These are phyloP conservation scores for Fusarium xylarioides DNA, from an alignment of 2,329 filamentous ascomycete species.

Conservation along the genomic window DNA sequence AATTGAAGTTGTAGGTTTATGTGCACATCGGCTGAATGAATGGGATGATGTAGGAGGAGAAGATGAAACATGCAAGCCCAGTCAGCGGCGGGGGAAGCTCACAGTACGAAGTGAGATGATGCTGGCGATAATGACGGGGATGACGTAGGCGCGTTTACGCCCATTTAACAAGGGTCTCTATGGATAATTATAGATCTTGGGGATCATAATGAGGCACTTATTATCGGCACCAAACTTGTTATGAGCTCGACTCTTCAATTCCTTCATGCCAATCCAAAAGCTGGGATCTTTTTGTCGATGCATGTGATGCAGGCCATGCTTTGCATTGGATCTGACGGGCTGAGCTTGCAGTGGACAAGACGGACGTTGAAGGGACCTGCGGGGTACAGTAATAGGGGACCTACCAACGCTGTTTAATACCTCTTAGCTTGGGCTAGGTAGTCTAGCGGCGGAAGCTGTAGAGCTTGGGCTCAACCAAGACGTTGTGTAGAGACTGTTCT, in stretches of 20 bases:
- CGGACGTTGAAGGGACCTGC: conserved; percentile 23
- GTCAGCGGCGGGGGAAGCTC: conserved; percentile 37
- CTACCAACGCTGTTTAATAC: not conserved
- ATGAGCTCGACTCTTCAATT: not conserved
- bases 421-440: not conserved
- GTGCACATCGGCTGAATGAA: not conserved
- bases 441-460: not conserved
- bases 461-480: not conserved
- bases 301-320: conserved; percentile 8
- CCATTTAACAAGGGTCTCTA: conserved; percentile 18
- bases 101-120: conserved; percentile 34
- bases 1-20: not conserved
- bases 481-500: not conserved
- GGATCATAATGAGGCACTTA: not conserved
- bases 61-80: not conserved
- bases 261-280: not conserved
- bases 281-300: conserved; percentile 6
- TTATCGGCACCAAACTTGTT: not conserved
- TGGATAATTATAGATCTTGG: conserved; percentile 8
- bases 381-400: conserved; percentile 15
- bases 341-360: not conserved
- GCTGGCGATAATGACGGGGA: conserved; percentile 19
- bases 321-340: not conserved
- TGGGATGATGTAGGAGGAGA: conserved; percentile 25
- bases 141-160: conserved; percentile 30